Base-by-base conservation (phyloP, 176 grass and related monocot species). In the sorghum (Sorghum bicolor) region DNA sequence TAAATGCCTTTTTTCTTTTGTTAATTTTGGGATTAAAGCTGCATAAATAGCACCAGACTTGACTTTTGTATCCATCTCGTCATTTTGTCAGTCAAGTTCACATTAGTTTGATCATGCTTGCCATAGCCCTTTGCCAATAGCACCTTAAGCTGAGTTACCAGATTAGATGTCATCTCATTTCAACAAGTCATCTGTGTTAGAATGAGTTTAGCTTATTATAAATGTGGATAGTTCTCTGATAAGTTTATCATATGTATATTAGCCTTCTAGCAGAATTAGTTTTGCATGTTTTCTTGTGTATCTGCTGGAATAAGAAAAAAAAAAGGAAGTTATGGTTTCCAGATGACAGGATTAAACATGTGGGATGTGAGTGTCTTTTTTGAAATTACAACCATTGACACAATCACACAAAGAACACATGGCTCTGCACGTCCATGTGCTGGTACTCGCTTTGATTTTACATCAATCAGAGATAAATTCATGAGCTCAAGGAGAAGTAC, bases 261-360 rank as follows among this genome's bases (percentile, higher is more conserved):
- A 66, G 61, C 41, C 1, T 10, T 32, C 76, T 63, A 13, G 8
- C 58, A 20, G 37, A 45, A 30, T 77, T 38, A 77, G 39, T 44
- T 78, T 78, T 64, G 76, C 58, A 64, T 64, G 75, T 63, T 62
- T 64, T 78, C 7, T 64, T 78, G 75, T 57, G 0, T 43, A 29
- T 77, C 57, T 78, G 58, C 76, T 31, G 9, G 10, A 64, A 44
- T 78, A 64, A 64, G 24, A 43, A 37, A 29, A 30, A 77, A 2
- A 24, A 57, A 19, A 20, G 4, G 37, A 28, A 24, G 24, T 78
- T 29, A 26, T 43, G 57, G 55, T 78, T 78, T 78, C 24, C 58
- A 78, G 36, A 47, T 31, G 25, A 74, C 24, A 19, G 15, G 25
- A 74, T 30, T 74, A 48, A 48, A 48, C 14, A 16, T 48, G 43